These are phyloP conservation scores for Cytospora schulzeri DNA, from an alignment of 2,329 filamentous ascomycete genomes.

Conservation along the genomic window DNA sequence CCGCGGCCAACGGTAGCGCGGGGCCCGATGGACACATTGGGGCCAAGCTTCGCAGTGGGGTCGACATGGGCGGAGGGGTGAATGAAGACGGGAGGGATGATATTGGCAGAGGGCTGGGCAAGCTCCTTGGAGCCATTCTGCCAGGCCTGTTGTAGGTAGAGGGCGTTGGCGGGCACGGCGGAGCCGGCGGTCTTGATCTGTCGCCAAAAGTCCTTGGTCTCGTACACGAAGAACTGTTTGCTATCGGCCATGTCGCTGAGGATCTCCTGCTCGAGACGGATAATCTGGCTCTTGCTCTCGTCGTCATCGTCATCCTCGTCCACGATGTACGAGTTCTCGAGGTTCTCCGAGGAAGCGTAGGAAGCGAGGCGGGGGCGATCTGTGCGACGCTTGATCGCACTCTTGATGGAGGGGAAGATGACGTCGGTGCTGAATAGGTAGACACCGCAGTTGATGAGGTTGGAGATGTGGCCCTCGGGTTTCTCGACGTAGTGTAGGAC, in stretches of 20 bases:
- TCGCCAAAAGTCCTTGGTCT: constrained; percentile 99
- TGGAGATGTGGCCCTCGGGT: constrained; percentile 95
- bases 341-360: constrained; percentile 95
- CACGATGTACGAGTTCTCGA: constrained; percentile 66
- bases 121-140: constrained; percentile 83
- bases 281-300: constrained; percentile 79
- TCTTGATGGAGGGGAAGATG: constrained; percentile 94
- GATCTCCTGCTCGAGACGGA: constrained; percentile 96
- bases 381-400: constrained; percentile 91
- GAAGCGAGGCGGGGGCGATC: constrained; percentile 88
- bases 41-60: constrained; percentile 92
- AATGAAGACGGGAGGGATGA: constrained; percentile 91
- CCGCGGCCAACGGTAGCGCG: constrained; percentile 82
- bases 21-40: constrained; percentile 95
- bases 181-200: constrained; percentile 99
- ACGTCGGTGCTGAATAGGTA: constrained; percentile 95
- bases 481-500: constrained; percentile 99
- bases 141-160: constrained; percentile 93
- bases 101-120: constrained; percentile 78
- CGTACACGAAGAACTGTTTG: constrained; percentile 97
- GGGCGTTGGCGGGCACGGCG: constrained; percentile 91
- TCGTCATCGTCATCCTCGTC: constrained; percentile 58
- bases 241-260: constrained; percentile 92
- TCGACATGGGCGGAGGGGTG: constrained; percentile 90
- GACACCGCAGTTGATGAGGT: constrained; percentile 98